A percentile compares a stretch with the other conserved stretches of the same genome.
These are phyloP conservation scores for Penicillium sp. DNA, from an alignment of 2,329 filamentous ascomycete species.

Conservation along the genomic window DNA sequence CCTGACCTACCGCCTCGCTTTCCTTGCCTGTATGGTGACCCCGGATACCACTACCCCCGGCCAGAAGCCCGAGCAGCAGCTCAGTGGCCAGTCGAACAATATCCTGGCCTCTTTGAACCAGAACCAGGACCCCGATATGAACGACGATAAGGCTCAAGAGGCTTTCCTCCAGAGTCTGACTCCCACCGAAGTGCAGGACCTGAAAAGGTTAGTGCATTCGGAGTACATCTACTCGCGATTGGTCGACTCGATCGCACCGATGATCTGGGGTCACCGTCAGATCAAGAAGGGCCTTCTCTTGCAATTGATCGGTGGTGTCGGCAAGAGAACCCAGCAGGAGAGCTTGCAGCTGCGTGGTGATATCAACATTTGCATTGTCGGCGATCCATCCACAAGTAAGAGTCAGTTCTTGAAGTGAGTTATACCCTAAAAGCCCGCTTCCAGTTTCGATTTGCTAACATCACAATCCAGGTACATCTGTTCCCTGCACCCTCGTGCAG, in stretches of 20 bases:
- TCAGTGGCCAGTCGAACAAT: conserved; percentile 77
- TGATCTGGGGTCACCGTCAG: conserved; percentile 95
- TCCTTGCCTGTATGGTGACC: conserved; percentile 93
- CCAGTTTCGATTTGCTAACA: not conserved
- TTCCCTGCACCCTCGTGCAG: conserved; percentile 91
- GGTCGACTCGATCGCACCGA: conserved; percentile 92
- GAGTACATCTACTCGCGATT: conserved; percentile 93
- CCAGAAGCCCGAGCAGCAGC: conserved; percentile 69
- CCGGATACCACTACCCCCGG: conserved; percentile 84
- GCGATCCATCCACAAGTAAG: conserved; percentile 95
- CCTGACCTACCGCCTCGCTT: conserved; percentile 93
- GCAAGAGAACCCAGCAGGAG: conserved; percentile 81
- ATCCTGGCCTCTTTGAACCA: conserved; percentile 84
- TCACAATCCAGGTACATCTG: conserved; percentile 71
- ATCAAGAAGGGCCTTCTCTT: conserved; percentile 96
- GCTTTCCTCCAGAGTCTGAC: conserved; percentile 86
- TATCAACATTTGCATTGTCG: conserved; percentile 98
- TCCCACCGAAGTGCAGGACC: conserved; percentile 83
- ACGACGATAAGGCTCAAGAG: conserved; percentile 84
- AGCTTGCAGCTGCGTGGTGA: conserved; percentile 96
- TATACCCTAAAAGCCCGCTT: too few species aligned
- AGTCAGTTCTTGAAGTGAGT: conserved; percentile 88
- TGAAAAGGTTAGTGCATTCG: conserved; percentile 90
- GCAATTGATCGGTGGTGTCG: conserved; percentile 94
- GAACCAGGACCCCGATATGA: conserved; percentile 68